phyloP scores from a whole-genome alignment of 352 stramenopile species.

The Globisporangium emineosum region DNA sequence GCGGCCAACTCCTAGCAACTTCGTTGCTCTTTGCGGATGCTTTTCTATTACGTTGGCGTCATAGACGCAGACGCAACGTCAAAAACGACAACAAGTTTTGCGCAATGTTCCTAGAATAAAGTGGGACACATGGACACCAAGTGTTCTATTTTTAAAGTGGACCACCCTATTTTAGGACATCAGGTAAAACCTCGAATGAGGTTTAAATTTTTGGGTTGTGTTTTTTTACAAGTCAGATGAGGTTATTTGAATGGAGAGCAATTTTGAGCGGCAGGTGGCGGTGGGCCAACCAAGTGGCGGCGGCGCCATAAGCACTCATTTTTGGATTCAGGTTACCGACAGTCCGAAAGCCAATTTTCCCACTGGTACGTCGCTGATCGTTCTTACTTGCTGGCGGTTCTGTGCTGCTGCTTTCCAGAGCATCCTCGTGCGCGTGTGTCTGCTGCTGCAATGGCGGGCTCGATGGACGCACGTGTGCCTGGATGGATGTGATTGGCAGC shows the following conservation, averaged over 20 bases:
- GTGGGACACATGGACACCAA: neutral
- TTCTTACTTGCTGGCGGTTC: slow-evolving; percentile 16
- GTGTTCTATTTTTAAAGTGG: neutral
- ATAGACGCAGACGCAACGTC: slow-evolving; percentile 3
- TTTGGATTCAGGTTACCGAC: slow-evolving; percentile 92
- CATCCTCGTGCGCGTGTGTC: neutral
- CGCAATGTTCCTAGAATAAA: slow-evolving; percentile 1
- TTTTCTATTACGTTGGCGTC: slow-evolving; percentile 5
- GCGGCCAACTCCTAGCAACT: neutral
- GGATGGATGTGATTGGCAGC: too few species aligned
- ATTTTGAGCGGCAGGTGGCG: neutral
- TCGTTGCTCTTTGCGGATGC: slow-evolving; percentile 1
- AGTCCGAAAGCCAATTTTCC: slow-evolving; percentile 65
- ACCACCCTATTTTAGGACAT: neutral
- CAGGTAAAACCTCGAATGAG: neutral
- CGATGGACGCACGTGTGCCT: neutral
- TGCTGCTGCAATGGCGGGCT: neutral
- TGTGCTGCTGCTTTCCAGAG: neutral
- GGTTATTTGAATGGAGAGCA: neutral
- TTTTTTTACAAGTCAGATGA: neutral
- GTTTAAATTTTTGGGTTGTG: neutral
- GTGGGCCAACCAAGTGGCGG: slow-evolving; percentile 8
- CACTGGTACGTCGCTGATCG: slow-evolving; percentile 49
- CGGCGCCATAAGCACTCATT: slow-evolving; percentile 27
- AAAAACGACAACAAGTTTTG: neutral